Percentiles rank a stretch among this genome's conserved stretches.
Evolutionary conservation across 257 asterid genomes (phyloP).

Genomic region (Galeopsis tetrahit): DNA sequence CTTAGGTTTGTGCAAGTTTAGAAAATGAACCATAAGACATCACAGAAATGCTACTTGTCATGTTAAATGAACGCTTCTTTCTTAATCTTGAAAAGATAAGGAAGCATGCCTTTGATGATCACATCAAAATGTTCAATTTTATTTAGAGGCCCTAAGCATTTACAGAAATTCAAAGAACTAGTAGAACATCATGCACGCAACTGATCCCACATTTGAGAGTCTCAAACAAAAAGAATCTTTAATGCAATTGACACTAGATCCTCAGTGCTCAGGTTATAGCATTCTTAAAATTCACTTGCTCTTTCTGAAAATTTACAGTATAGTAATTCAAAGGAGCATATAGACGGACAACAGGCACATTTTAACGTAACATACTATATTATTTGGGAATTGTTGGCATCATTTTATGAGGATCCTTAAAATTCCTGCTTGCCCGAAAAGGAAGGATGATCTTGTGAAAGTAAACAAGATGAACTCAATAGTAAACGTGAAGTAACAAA

Average conservation of each 20-base stretch:
- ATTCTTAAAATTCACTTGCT: constrained; percentile 6
- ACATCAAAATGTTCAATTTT: constrained; percentile 2
- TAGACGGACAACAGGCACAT: not conserved
- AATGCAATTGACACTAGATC: not conserved
- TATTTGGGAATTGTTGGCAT: constrained; percentile 1
- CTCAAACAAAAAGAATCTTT: not conserved
- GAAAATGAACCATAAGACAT: not conserved
- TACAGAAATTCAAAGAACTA: not conserved
- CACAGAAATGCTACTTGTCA: constrained; percentile 8
- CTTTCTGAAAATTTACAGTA: not conserved
- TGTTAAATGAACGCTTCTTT: not conserved
- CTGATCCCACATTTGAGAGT: not conserved
- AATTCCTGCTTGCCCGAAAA: not conserved
- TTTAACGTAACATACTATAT: constrained; percentile 2
- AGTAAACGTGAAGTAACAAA: not conserved
- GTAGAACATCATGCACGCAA: not conserved
- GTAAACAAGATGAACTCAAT: not conserved
- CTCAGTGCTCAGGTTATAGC: not conserved
- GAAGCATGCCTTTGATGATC: constrained; percentile 17
- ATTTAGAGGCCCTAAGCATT: not conserved
- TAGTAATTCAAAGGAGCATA: not conserved
- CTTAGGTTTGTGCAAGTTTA: constrained; percentile 15
- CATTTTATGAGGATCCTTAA: constrained; percentile 16
- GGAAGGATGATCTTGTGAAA: not conserved
- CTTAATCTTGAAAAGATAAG: constrained; percentile 12